Percentiles rank a stretch among this genome's conserved stretches.
Conservation (phyloP, 2,329 filamentous ascomycete genomes). For the Talaromyces atroroseus region DNA sequence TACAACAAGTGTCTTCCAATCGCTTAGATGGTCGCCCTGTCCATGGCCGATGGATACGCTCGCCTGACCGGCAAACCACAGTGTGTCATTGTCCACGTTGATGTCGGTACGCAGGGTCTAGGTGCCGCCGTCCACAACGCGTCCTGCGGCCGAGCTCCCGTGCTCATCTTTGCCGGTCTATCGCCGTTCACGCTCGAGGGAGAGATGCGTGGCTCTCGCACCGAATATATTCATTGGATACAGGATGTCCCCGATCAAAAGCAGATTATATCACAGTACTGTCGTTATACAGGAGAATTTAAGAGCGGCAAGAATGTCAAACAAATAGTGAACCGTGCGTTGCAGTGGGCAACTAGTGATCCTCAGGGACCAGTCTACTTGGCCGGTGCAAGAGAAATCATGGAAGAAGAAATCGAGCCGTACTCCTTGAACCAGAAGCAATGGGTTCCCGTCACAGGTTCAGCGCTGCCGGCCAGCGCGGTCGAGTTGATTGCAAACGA, state of each 20-base stretch:
- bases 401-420: constrained; percentile 76
- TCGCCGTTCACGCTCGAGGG: constrained; percentile 73
- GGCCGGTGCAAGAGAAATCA: constrained; percentile 69
- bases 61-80: constrained; percentile 66
- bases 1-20: constrained; percentile 15
- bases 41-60: constrained; percentile 77
- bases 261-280: constrained; percentile 77
- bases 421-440: constrained; percentile 62
- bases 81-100: constrained; percentile 73
- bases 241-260: constrained; percentile 80
- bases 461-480: constrained; percentile 51
- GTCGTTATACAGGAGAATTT: constrained; percentile 75
- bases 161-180: constrained; percentile 72
- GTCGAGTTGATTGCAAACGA: constrained; percentile 40
- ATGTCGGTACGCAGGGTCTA: constrained; percentile 74
- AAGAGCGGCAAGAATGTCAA: constrained; percentile 81
- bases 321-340: constrained; percentile 78
- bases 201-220: constrained; percentile 69
- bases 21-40: constrained; percentile 71
- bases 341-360: constrained; percentile 73
- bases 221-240: constrained; percentile 83
- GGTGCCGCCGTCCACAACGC: constrained; percentile 76
- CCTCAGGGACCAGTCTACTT: constrained; percentile 78
- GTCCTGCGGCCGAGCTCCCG: constrained; percentile 65
- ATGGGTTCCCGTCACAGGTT: constrained; percentile 67